Base-by-base conservation (phyloP, 2,329 filamentous ascomycete genomes). In the Spiromastix sp. region DNA sequence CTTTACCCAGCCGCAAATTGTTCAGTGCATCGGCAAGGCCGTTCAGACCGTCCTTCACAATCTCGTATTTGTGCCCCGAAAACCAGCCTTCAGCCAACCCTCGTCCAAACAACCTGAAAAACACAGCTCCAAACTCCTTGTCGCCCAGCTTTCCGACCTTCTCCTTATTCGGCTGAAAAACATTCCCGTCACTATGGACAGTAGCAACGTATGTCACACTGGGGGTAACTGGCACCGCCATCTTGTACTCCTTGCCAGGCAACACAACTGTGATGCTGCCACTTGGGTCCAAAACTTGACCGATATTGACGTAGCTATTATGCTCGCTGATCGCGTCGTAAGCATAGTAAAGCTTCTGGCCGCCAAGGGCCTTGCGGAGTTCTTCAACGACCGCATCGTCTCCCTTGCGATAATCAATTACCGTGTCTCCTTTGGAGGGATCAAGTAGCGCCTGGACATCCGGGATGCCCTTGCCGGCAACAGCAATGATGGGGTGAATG, bases 361-460 rank as follows among this genome's bases (percentile, higher is more conserved):
- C 61, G 4, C 47, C 40, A 2, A 44, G 46, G 1, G 47, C 44
- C 6, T 55, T 55, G 28, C 13, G 24, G 43, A 75, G 57, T 11
- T 56, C 53, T 36, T 52, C 44, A 0, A 72, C 57, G 4, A 77
- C 60, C 2, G 64, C 62, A 0, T 71, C 69, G 36, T 71, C 63
- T 7, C 74, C 75, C 1, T 60, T 49, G 17, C 76, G 71, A 52
- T 80, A 79, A 56, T 80, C 75, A 38, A 80, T 50, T 15, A 79
- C 56, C 1, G 60, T 55, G 46, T 79, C 75, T 25, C 74, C 74
- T 47, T 71, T 71, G 34, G 50, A 53, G 7, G 51, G 50, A 47
- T 75, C 68, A 36, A 79, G 64, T 20, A 77, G 54, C 0, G 47
- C 52, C 49, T 70, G 59, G 3, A 78, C 72, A 43, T 70, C 70